Evolutionary conservation across 345 rosid genomes (phyloP), one percentile per base, ranked within the genome.

Genomic region (Eucalyptus sp.): DNA sequence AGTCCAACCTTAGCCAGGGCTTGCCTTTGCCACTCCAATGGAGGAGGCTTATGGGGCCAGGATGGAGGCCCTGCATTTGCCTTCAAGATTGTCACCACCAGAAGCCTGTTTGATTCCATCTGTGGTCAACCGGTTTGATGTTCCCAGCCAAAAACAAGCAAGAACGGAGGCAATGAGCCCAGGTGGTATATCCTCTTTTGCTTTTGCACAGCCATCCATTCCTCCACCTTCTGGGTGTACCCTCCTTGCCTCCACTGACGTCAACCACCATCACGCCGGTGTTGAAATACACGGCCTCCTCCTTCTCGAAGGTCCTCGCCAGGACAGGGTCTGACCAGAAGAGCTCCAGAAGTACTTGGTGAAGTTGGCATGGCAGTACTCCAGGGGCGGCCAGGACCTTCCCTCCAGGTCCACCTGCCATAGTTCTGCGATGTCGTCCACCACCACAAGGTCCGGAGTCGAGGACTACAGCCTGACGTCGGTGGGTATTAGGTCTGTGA

Each of bases 1-100:
- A 94, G 79, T 94, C 95, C 62, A 93, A 90, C 89, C 94, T 90
- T 71, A 94, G 76, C 94, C 95, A 94, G 16, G 95, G 95, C 91
- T 94, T 93, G 86, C 94, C 95, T 87, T 93, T 94, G 24, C 94
- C 94, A 71, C 95, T 94, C 95, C 95, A 94, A 89, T 94, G 95
- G 86, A 94, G 92, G 87, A 94, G 89, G 91, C 94, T 94, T 43
- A 93, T 92, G 13, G 95, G 94, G 52, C 95, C 94, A 3, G 94
- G 94, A 87, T 92, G 94, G 83, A 94, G 91, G 86, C 89, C 91
- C 95, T 90, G 88, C 95, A 93, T 50, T 87, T 90, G 7, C 95
- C 95, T 64, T 92, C 93, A 50, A 93, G 60, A 27, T 94, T 94
- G 43, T 94, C 95, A 4, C 94, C 95, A 4, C 95, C 94, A n/a